Percentiles rank a stretch among this genome's conserved stretches.
Evolutionary conservation across 2,329 filamentous ascomycete species (phyloP).

Genomic region (Calonectria ilicicola): DNA sequence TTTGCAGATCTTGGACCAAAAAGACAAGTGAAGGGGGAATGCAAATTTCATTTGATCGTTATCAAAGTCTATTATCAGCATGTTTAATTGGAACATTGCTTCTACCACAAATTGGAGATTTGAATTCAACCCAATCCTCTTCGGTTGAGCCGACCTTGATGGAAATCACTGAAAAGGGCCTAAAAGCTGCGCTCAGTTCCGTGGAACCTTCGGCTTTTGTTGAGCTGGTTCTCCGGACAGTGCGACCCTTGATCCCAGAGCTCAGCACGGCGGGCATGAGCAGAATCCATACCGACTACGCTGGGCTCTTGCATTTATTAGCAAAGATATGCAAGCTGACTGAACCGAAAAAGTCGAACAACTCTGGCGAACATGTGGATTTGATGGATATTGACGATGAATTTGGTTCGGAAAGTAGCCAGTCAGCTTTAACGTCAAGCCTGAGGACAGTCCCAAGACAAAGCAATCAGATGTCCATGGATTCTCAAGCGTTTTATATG

Average conservation of each 20-base stretch:
- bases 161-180: constrained; percentile 53
- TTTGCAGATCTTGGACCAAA: constrained; percentile 62
- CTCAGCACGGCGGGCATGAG: constrained; percentile 53
- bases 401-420: constrained; percentile 71
- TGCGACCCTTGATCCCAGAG: constrained; percentile 60
- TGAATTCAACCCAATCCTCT: constrained; percentile 61
- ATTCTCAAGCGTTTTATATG: constrained; percentile 59
- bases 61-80: constrained; percentile 64
- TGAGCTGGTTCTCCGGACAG: constrained; percentile 58
- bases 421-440: constrained; percentile 52
- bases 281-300: constrained; percentile 52
- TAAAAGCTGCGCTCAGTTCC: constrained; percentile 55
- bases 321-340: constrained; percentile 50
- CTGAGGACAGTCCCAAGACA: constrained; percentile 59
- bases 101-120: constrained; percentile 59
- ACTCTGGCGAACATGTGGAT: constrained; percentile 56
- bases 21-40: constrained; percentile 57
- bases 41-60: constrained; percentile 64
- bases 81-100: constrained; percentile 59
- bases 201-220: constrained; percentile 60
- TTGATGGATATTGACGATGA: constrained; percentile 77
- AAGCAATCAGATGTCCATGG: constrained; percentile 55
- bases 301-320: constrained; percentile 58
- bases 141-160: constrained; percentile 60
- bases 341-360: constrained; percentile 31